Evolutionary conservation across 2,329 filamentous ascomycete genomes (phyloP).

Genomic region (Aspergillus fumigatiaffinis): DNA sequence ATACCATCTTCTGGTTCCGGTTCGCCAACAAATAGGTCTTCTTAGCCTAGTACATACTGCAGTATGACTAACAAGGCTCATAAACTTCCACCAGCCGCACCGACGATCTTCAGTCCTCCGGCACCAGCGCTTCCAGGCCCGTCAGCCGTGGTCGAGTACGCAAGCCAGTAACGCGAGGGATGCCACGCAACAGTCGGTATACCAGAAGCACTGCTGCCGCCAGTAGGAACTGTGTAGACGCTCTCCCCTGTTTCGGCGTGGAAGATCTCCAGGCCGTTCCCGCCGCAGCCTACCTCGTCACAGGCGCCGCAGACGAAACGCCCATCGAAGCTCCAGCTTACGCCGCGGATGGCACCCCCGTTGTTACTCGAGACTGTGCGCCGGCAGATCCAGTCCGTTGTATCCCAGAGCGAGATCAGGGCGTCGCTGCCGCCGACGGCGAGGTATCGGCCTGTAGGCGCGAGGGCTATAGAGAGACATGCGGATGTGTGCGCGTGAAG

Average conservation of each 20-base stretch:
- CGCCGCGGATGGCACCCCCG: conserved; percentile 43
- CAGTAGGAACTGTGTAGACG: conserved; percentile 43
- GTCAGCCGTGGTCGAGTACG: conserved; percentile 45
- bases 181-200: conserved; percentile 49
- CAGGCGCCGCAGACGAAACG: conserved; percentile 47
- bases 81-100: conserved; percentile 40
- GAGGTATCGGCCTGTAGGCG: conserved; percentile 47
- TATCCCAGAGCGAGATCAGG: conserved; percentile 50
- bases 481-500: conserved; percentile 48
- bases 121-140: conserved; percentile 34
- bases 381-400: conserved; percentile 48
- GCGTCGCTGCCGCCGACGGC: conserved; percentile 48
- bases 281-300: conserved; percentile 43
- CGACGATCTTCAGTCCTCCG: conserved; percentile 46
- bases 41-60: background rate
- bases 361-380: conserved; percentile 44
- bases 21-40: background rate
- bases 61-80: conserved; percentile 10
- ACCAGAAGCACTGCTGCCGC: conserved; percentile 31
- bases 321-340: conserved; percentile 50
- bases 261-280: conserved; percentile 46
- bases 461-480: conserved; percentile 44
- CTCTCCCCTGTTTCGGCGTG: conserved; percentile 49
- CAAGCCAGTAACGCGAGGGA: conserved; percentile 47
- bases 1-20: background rate